Conservation (phyloP, 345 rosid species). For the Hypericum androsaemum region DNA sequence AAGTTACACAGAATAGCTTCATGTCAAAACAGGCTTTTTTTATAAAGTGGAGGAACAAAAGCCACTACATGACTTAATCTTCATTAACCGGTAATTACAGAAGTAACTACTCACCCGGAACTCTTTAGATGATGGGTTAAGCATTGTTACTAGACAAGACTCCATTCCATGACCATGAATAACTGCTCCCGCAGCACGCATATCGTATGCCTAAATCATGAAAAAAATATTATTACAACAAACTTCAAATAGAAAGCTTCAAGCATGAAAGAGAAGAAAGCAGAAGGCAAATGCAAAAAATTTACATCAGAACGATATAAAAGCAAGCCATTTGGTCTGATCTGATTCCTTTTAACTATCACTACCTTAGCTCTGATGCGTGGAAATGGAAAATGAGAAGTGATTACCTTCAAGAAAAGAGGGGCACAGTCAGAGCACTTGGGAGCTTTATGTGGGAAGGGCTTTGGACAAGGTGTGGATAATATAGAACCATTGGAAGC, state of each 20-base stretch:
- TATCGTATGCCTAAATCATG: background rate
- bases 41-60: too few relatives aligned
- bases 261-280: background rate
- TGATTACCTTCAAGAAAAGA: constrained; percentile 5
- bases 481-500: background rate
- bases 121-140: background rate
- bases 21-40: too few relatives aligned
- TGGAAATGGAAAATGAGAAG: background rate
- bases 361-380: background rate
- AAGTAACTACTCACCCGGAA: background rate
- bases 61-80: too few relatives aligned
- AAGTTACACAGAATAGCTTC: too few relatives aligned
- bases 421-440: constrained; percentile 1
- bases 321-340: too few relatives aligned
- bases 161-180: background rate
- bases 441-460: constrained; percentile 2
- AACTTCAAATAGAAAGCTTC: background rate
- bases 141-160: background rate
- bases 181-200: background rate
- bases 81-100: too few relatives aligned
- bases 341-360: too few relatives aligned
- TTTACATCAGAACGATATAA: too few relatives aligned
- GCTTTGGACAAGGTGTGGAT: background rate
- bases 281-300: constrained; percentile 3
- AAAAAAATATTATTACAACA: background rate